Evolutionary conservation across 2,329 filamentous ascomycete species (phyloP).

Genomic region (Colletotrichum agaves): DNA sequence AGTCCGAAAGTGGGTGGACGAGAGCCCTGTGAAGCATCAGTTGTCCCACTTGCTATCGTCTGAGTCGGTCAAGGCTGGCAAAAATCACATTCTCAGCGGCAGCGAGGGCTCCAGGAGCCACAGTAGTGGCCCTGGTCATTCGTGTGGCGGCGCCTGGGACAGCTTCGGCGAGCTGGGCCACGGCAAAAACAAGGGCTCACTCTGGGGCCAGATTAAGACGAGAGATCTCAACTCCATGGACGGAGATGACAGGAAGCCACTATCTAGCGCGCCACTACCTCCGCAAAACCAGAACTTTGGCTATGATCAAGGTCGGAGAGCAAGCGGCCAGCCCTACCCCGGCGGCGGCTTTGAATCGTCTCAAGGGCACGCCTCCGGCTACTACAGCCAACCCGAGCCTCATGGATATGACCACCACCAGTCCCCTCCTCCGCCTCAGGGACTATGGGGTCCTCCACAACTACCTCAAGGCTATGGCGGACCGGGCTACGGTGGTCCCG

Average conservation of each 20-base stretch:
- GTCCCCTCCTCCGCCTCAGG: slow-evolving; percentile 42
- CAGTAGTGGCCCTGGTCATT: slow-evolving; percentile 53
- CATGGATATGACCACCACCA: slow-evolving; percentile 48
- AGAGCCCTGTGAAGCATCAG: slow-evolving; percentile 72
- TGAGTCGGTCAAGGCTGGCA: slow-evolving; percentile 83
- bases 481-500: slow-evolving; percentile 45
- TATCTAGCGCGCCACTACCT: slow-evolving; percentile 51
- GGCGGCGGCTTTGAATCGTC: slow-evolving; percentile 39
- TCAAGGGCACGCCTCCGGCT: slow-evolving; percentile 33
- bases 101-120: slow-evolving; percentile 46
- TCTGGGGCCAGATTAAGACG: slow-evolving; percentile 71
- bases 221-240: slow-evolving; percentile 67
- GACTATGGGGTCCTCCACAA: slow-evolving; percentile 38
- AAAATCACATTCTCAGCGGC: slow-evolving; percentile 74
- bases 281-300: slow-evolving; percentile 51
- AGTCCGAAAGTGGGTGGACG: slow-evolving; percentile 83
- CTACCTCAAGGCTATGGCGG: slow-evolving; percentile 43
- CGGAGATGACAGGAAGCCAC: slow-evolving; percentile 55
- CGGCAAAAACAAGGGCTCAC: slow-evolving; percentile 67
- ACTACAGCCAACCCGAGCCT: slow-evolving; percentile 40
- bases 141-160: slow-evolving; percentile 51
- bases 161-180: slow-evolving; percentile 59
- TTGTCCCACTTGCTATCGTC: slow-evolving; percentile 83
- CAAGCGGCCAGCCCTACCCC: slow-evolving; percentile 41
- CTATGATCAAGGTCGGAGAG: slow-evolving; percentile 50